These are phyloP conservation scores for Globisporangium irregulare DNA, from an alignment of 352 stramenopile genomes.

Conservation along the genomic window DNA sequence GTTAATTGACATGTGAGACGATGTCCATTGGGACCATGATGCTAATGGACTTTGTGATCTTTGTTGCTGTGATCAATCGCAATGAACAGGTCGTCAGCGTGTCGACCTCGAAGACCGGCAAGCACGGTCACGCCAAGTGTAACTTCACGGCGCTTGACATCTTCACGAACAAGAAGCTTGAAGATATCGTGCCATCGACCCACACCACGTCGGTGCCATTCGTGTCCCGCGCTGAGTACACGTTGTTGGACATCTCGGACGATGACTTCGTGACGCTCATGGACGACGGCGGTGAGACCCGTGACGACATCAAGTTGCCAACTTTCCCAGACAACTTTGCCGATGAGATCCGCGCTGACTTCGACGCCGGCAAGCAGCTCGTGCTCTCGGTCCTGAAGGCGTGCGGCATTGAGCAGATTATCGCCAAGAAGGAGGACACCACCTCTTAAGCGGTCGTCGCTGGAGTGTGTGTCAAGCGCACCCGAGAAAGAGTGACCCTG, in stretches of 20 bases:
- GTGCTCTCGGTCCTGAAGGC: conserved; percentile 95
- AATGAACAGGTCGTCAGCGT: conserved; percentile 82
- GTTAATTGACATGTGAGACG: neutral
- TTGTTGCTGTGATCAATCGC: neutral
- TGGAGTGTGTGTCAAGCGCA: conserved; percentile 1
- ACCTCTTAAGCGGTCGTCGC: conserved; percentile 18
- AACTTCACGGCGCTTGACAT: conserved; percentile 99
- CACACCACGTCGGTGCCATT: conserved; percentile 98
- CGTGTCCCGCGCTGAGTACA: conserved; percentile 96
- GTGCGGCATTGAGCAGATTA: conserved; percentile 98
- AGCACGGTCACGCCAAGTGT: conserved; percentile 99
- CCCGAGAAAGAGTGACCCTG: neutral
- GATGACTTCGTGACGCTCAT: conserved; percentile 98
- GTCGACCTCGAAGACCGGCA: conserved; percentile 99
- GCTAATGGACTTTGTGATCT: neutral
- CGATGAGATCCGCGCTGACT: conserved; percentile 96
- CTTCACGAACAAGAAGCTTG: conserved; percentile 99
- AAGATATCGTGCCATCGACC: conserved; percentile 99
- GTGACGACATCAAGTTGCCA: conserved; percentile 98
- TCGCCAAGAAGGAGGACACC: conserved; percentile 96
- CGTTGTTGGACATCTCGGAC: conserved; percentile 98
- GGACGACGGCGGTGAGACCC: conserved; percentile 96
- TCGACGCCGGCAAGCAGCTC: conserved; percentile 96
- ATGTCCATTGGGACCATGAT: neutral
- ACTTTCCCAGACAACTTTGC: conserved; percentile 94